Evolutionary conservation across 2,329 filamentous ascomycete species (phyloP), one percentile per base, ranked within the genome.

Genomic region (Cladosporium oxysporum): DNA sequence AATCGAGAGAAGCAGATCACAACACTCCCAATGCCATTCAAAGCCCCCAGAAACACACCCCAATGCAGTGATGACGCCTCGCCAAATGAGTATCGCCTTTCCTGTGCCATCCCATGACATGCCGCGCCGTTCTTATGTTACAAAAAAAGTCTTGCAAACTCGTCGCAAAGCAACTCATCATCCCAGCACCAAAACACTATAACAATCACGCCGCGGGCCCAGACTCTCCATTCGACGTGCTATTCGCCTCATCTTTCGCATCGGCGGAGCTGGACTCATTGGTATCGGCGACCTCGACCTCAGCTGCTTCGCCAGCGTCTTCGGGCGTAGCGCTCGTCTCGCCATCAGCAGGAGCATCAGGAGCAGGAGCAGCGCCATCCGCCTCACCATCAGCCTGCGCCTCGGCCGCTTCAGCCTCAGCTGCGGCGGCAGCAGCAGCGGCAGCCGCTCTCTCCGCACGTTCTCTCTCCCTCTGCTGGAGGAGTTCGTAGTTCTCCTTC

Each of bases 401-500:
- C 6, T 59, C 37, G 47, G 62, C 69, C 53, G 70, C 71, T 31
- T 74, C 80, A 18, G 62, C 66, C 64, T 68, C 72, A 18, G 72
- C 75, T 18, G 71, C 72, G 10, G 76, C 77, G 3, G 73, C 76
- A 23, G 71, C 75, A 21, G 72, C 72, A 58, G 70, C 76, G 18
- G 71, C 71, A 53, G 70, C 71, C 37, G 74, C 80, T 71, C 83
- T 81, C 68, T 85, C 85, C 1, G 81, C 81, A 66, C 74, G 75
- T 41, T 75, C 75, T 52, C 70, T 71, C 35, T 81, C 81, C 66
- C 83, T 76, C 58, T 80, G 82, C 67, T 84, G 81, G 71, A 84
- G 80, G 33, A 82, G 78, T 69, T 88, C 85, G 75, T 81, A 85
- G 29, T 87, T 91, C 77, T 97, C 93, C 72, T 87, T 90, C 66